Evolutionary conservation across 140 eudicot genomes (phyloP), one percentile per base, ranked within the genome.

Genomic region (Erigeron philadelphicus): DNA sequence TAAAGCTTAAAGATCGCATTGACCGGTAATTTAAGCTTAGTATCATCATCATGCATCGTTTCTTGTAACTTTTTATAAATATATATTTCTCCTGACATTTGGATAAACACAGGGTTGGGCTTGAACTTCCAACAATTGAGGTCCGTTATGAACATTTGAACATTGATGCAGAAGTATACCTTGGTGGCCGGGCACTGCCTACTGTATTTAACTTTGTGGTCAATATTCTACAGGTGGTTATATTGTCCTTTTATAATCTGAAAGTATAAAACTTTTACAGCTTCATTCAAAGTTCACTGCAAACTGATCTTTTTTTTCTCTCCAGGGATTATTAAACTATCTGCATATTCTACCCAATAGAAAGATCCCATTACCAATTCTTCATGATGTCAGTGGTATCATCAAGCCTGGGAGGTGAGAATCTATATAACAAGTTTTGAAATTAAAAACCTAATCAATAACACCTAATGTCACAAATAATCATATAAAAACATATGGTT

Each of bases 371-470:
- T 60, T 87, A 49, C 78, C 87, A 35, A 80, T 87, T 44, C 90
- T 87, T 71, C 85, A 87, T 61, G 87, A 87, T 79, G 95, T 87
- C 66, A 84, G 87, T 58, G 95, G 95, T 47, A 80, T 84, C 13
- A 84, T 87, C 72, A 84, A 87, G 74, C 95, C 90, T 8, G 85
- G 85, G 50, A 79, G 93, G 93, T 86, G 15, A 75, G 74, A 68
- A 72, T 6, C 11, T 40, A 13, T 56, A 61, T 73, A 5, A 54
- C 38, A 9, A 6, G 54, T 18, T 69, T 19, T 11, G 12, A 47
- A 35, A 5, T 31, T 31, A 31, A 31, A 31, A 31, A 31, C 0
- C 38, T 31, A 31, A 31, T 31, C 38, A 2, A 31, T 31, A 31
- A 31, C 38, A 31, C 38, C 38, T 31, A 31, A 2, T 4, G 38